These are phyloP conservation scores for Penicillium lividum DNA, from an alignment of 495 filamentous ascomycete genomes.

Conservation along the genomic window DNA sequence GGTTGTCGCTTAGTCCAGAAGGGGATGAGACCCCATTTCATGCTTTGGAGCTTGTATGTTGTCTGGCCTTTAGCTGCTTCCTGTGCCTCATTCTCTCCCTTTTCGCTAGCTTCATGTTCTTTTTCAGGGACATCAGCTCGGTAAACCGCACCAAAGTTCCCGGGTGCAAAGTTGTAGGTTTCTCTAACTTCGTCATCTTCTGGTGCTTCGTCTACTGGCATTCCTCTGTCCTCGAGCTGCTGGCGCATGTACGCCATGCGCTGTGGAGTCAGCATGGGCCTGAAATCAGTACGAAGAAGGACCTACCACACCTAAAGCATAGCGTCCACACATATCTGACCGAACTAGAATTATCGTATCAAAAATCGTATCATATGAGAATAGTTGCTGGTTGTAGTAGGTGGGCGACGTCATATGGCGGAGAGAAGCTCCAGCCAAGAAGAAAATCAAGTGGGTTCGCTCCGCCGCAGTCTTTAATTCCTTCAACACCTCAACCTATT, in stretches of 20 bases:
- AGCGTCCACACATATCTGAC: constrained; percentile 77
- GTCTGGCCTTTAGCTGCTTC: constrained; percentile 57
- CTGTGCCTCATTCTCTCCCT: constrained; percentile 4
- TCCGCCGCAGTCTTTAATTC: background rate
- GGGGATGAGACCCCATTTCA: constrained; percentile 91
- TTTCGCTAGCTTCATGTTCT: constrained; percentile 20
- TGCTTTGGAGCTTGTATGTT: constrained; percentile 82
- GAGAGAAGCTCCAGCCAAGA: constrained; percentile 30
- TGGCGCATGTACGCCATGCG: constrained; percentile 66
- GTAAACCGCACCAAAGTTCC: constrained; percentile 83
- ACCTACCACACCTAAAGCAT: constrained; percentile 76
- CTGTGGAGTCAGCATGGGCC: constrained; percentile 28
- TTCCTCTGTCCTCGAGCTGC: constrained; percentile 69
- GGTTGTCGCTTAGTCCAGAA: constrained; percentile 88
- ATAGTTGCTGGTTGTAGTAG: background rate
- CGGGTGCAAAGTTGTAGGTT: constrained; percentile 91
- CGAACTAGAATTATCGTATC: background rate
- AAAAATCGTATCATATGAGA: background rate
- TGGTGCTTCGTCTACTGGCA: constrained; percentile 76
- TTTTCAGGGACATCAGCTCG: constrained; percentile 67
- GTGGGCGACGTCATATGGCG: constrained; percentile 33
- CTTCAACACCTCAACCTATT: background rate
- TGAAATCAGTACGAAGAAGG: background rate
- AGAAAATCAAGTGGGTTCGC: constrained; percentile 27
- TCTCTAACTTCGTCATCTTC: constrained; percentile 73